Evolutionary conservation across 177 flowering plant genomes (phyloP), one percentile per base, ranked within the genome.

Genomic region (Vitis hybrid): DNA sequence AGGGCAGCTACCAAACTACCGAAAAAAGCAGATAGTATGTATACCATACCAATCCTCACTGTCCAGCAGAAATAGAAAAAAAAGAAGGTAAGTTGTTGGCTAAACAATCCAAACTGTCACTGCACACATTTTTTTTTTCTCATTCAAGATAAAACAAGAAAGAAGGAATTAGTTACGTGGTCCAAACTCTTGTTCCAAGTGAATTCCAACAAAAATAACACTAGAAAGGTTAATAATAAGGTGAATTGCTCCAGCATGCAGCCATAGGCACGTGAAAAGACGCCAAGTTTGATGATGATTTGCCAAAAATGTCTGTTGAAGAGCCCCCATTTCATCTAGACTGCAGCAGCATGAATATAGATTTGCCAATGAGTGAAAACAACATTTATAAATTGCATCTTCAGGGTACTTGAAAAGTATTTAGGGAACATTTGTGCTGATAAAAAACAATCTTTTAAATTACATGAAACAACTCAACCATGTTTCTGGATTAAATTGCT

Each of bases 121-220:
- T 30, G 9, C 57, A 12, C 15, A 62, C 52, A 1, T 11, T 19
- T 26, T 19, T 19, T 59, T 48, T 19, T 30, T 59, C 26, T 34
- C 14, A 60, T 56, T 58, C 48, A 18, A 26, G 15, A n/a, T 4
- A 45, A 57, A 60, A 23, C 19, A 0, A 52, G 2, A 34, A 56
- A 21, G 45, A 66, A 48, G 13, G 4, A 56, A 64, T 55, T n/a
- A 69, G 70, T 75, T 73, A 88, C 98, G 66, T 68, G 92, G 73
- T 72, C 98, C 97, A 78, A 85, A 92, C 68, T 88, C 91, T 67
- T 82, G 87, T 78, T 92, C 98, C 23, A 92, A 70, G 72, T 85
- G 88, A 66, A 89, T 77, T 67, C 97, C 97, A 7, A 87, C 71
- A 23, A 87, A 84, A 63, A 88, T 65, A 21, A 86, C 78, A 69